These are phyloP conservation scores for Ogataea henricii DNA, from an alignment of 805 yeast species.

Conservation along the genomic window DNA sequence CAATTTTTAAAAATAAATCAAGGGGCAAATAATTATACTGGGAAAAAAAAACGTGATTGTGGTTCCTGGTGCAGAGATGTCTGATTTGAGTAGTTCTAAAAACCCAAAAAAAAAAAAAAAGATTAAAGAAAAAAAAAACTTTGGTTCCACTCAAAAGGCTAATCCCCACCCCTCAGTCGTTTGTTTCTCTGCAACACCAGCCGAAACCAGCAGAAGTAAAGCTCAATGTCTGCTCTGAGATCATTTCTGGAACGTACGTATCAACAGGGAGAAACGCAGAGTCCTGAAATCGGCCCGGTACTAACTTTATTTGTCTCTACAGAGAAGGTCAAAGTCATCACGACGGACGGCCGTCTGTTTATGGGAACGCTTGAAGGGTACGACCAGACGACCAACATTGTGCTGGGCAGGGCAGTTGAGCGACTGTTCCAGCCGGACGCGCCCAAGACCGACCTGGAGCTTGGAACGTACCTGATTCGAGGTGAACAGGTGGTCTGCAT, in stretches of 20 bases:
- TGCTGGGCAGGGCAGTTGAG: slow-evolving; percentile 54
- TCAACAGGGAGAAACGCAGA: neutral
- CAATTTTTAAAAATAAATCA: too few species aligned
- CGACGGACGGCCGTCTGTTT: slow-evolving; percentile 57
- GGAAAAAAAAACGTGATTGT: neutral
- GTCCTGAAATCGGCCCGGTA: neutral
- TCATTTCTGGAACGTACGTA: slow-evolving; percentile 30
- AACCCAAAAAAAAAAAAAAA: neutral
- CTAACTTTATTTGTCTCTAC: slow-evolving; percentile 26
- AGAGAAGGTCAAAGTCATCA: slow-evolving; percentile 55
- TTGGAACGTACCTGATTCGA: slow-evolving; percentile 56
- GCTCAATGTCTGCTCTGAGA: slow-evolving; percentile 27
- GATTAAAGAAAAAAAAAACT: neutral
- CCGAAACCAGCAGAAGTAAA: neutral
- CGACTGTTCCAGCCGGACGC: slow-evolving; percentile 47
- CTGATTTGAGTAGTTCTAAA: neutral
- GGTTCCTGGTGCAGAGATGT: slow-evolving; percentile 7
- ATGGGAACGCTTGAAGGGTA: slow-evolving; percentile 56
- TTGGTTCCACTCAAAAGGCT: neutral
- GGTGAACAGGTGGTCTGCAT: slow-evolving; percentile 61
- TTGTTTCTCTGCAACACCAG: too few species aligned
- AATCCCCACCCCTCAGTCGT: too few species aligned
- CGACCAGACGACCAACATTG: slow-evolving; percentile 64
- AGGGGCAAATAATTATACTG: neutral
- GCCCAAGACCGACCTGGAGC: slow-evolving; percentile 40